These are phyloP conservation scores for Boletus huronensis DNA, from an alignment of 768 basidiomycete genomes.

Conservation along the genomic window DNA sequence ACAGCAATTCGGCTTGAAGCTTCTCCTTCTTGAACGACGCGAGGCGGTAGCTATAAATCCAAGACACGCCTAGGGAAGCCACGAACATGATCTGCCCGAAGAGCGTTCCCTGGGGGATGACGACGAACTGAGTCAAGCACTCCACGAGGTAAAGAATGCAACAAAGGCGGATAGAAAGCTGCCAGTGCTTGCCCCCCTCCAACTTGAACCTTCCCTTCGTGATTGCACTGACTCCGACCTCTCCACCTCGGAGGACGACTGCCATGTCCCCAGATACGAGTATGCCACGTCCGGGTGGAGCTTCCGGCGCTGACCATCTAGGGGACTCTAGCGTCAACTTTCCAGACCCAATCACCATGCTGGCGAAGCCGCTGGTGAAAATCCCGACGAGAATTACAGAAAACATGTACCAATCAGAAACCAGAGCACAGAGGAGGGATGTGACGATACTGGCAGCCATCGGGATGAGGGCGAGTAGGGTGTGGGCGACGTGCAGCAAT, in stretches of 20 bases:
- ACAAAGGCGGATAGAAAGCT: background rate
- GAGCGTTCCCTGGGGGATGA: background rate
- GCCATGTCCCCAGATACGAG: background rate
- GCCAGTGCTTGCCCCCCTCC: background rate
- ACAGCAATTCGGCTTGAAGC: background rate
- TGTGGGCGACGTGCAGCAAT: background rate
- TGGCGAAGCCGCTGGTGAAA: background rate
- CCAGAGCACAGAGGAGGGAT: background rate
- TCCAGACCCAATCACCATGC: background rate
- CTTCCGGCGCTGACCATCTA: background rate
- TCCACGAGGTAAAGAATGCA: background rate
- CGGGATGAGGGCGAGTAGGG: background rate
- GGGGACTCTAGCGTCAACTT: background rate
- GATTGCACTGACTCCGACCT: background rate
- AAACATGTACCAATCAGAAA: background rate
- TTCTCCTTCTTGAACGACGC: background rate
- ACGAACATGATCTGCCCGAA: background rate
- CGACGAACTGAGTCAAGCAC: background rate
- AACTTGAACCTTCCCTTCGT: background rate
- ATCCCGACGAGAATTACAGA: background rate
- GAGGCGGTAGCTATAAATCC: background rate
- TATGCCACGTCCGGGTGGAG: background rate
- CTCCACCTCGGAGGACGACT: background rate
- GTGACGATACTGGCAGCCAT: background rate
- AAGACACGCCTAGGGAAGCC: background rate